These are phyloP conservation scores for Pseudocohnilembus persalinus DNA, from an alignment of 169 alveolate genomes.

Conservation along the genomic window DNA sequence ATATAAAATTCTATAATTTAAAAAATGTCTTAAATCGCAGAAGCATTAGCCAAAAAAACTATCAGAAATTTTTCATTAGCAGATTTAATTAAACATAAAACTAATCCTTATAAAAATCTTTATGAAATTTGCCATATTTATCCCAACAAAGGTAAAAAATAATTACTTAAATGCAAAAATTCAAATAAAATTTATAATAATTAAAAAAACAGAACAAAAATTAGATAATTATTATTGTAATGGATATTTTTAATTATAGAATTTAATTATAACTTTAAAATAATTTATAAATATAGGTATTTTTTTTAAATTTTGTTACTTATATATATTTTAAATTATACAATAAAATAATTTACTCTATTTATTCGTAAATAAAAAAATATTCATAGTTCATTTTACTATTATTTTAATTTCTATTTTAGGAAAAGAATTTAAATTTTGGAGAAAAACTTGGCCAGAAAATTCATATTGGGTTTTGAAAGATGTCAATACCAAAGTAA, in stretches of 20 bases:
- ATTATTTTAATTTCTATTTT: too few relatives aligned
- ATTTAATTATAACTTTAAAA: too few relatives aligned
- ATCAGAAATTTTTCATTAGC: slow-evolving; percentile 25
- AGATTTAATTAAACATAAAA: slow-evolving; percentile 24
- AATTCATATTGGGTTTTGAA: slow-evolving; percentile 33
- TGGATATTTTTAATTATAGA: too few relatives aligned
- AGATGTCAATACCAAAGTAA: slow-evolving; percentile 39
- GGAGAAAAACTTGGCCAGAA: slow-evolving; percentile 65
- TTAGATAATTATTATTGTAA: too few relatives aligned
- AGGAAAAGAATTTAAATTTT: slow-evolving; percentile 54
- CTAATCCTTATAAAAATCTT: slow-evolving; percentile 31
- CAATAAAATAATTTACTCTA: too few relatives aligned
- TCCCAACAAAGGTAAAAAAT: slow-evolving; percentile 25
- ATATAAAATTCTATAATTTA: slow-evolving; percentile 1
- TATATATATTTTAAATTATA: too few relatives aligned
- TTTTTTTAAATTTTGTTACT: too few relatives aligned
- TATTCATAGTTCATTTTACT: too few relatives aligned
- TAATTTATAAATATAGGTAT: too few relatives aligned
- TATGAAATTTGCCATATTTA: slow-evolving; percentile 33
- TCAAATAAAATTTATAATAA: neutral
- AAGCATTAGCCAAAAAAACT: slow-evolving; percentile 30
- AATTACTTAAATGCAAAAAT: neutral
- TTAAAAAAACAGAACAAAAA: too few relatives aligned
- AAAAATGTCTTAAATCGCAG: slow-evolving; percentile 37
- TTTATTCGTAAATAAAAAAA: too few relatives aligned